Evolutionary conservation across 1,284 basidiomycete species (phyloP), one percentile per base, ranked within the genome.

Genomic region (Irpex sp.): DNA sequence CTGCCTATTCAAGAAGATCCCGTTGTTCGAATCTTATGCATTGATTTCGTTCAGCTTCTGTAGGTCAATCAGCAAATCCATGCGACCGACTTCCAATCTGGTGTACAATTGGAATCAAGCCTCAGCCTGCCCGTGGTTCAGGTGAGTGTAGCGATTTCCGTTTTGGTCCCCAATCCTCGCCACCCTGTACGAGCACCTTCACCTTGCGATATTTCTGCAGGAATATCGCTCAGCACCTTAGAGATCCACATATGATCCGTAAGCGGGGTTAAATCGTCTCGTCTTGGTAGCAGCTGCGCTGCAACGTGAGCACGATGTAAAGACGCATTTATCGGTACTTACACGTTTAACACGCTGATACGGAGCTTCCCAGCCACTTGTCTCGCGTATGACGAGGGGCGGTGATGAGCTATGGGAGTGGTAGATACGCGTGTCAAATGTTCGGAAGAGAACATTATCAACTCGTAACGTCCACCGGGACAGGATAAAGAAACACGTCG

Each of bases 381-480:
- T 82, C 74, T 99, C 96, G 40, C 93, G 85, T 15, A 98, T 83
- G 48, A 98, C 75, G 17, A 86, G 70, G 0, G 87, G 84, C 5
- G 85, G 82, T 2, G 73, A 73, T 2, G 85, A 86, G 0, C 78
- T 59, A 68, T 98, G 96, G 1, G 90, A 88, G 73, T 96, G 92
- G 72, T 94, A 99, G 66, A 98, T 79, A 48, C 97, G 83, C 0
- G 96, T 96, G 71, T 99, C 97, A 70, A 87, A 90, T 47, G 89
- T 85, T 49, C 97, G 85, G 78, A 99, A 99, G 49, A 98, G 84
- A 51, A 99, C 97, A 62, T 92, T 86, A 75, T 99, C 97, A 57
- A 99, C 96, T 19, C 97, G 87, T 4, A 99, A 81, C n/a, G 93
- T 95, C 75, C 98, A 94, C 5, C 97, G 85, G 1, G 89, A 85